Percentiles rank a stretch among this genome's conserved stretches.
phyloP scores from a whole-genome alignment of 352 stramenopile genomes.

The Blastocystis sp. region DNA sequence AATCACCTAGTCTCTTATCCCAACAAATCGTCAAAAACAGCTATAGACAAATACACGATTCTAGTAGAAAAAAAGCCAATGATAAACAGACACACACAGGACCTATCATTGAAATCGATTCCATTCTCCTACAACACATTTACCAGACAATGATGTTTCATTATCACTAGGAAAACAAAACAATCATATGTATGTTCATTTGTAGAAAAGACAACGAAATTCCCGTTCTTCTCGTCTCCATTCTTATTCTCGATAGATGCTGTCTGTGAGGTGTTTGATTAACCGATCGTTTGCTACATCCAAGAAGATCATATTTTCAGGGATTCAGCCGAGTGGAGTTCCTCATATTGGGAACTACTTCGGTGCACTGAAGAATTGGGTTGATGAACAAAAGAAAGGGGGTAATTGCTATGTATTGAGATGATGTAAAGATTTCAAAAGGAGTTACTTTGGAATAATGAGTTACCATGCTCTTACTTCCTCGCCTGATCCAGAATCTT shows the following conservation, averaged over 20 bases:
- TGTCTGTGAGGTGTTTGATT: not conserved
- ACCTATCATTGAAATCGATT: too few relatives aligned
- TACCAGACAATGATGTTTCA: too few relatives aligned
- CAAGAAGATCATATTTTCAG: slow-evolving; percentile 80
- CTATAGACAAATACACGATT: too few relatives aligned
- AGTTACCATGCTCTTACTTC: slow-evolving; percentile 96
- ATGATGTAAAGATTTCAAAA: slow-evolving; percentile 64
- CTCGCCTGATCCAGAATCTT: slow-evolving; percentile 79
- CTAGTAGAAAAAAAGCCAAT: too few relatives aligned
- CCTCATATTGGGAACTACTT: slow-evolving; percentile 97
- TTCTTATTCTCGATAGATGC: not conserved
- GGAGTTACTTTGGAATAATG: slow-evolving; percentile 82
- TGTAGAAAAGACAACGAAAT: too few relatives aligned
- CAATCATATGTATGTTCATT: too few relatives aligned
- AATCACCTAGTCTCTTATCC: too few relatives aligned
- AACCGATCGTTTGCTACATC: slow-evolving; percentile 15
- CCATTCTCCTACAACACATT: too few relatives aligned
- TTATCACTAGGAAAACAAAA: too few relatives aligned
- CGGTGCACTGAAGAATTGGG: slow-evolving; percentile 91
- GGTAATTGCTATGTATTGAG: slow-evolving; percentile 66
- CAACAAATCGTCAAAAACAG: too few relatives aligned
- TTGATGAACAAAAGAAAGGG: slow-evolving; percentile 79
- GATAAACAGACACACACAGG: too few relatives aligned
- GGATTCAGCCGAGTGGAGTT: slow-evolving; percentile 93
- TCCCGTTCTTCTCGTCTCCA: not conserved